phyloP scores from a whole-genome alignment of 495 filamentous ascomycete genomes.

The Aspergillus indologenus region DNA sequence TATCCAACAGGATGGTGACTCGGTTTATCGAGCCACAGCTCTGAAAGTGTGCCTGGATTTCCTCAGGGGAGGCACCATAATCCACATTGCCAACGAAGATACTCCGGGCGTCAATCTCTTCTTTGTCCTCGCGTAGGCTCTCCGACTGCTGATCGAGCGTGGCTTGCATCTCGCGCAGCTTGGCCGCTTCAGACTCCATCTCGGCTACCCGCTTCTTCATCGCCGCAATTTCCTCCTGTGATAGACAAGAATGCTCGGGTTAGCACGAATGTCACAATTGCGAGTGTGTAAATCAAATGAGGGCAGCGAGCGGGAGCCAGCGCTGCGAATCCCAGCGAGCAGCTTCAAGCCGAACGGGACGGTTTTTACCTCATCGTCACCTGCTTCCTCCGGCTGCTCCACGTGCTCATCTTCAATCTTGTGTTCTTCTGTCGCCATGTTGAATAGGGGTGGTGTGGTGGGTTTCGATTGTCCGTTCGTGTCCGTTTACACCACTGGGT shows the following conservation, averaged over 20 bases:
- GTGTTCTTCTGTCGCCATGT: constrained; percentile 37
- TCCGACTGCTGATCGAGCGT: constrained; percentile 79
- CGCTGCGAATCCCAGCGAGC: neutral
- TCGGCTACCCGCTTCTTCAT: constrained; percentile 98
- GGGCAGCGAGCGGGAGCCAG: neutral
- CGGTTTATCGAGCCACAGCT: constrained; percentile 97
- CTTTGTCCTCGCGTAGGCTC: constrained; percentile 84
- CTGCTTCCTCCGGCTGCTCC: constrained; percentile 38
- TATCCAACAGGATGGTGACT: constrained; percentile 96
- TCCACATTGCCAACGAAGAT: constrained; percentile 99
- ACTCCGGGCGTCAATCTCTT: constrained; percentile 92
- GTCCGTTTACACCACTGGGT: neutral
- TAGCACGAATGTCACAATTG: neutral
- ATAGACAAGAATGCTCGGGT: neutral
- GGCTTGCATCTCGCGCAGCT: constrained; percentile 95
- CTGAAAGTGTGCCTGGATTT: constrained; percentile 98
- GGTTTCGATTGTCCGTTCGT: neutral
- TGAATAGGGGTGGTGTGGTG: constrained; percentile 1
- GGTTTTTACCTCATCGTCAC: constrained; percentile 43
- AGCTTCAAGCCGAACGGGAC: neutral
- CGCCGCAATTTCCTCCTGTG: constrained; percentile 87
- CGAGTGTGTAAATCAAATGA: neutral
- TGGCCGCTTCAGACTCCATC: constrained; percentile 97
- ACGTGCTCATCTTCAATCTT: constrained; percentile 41
- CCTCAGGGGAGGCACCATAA: constrained; percentile 95